phyloP scores from a whole-genome alignment of 768 basidiomycete genomes.

The Hericium rajendrae region DNA sequence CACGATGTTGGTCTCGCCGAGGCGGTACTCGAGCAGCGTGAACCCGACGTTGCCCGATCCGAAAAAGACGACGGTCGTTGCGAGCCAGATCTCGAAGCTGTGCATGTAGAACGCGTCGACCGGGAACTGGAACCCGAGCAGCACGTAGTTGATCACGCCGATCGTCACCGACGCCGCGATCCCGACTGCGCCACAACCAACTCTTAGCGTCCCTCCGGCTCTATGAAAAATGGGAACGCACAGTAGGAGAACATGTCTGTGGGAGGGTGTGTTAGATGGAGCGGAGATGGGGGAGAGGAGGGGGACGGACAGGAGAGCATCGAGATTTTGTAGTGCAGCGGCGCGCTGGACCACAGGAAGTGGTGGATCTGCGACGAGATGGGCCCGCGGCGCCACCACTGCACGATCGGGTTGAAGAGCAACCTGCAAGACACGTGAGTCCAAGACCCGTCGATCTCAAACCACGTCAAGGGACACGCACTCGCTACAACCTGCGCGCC shows the following conservation, averaged over 20 bases:
- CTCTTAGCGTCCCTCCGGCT: neutral
- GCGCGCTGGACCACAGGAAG: slow-evolving; percentile 62
- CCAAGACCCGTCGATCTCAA: neutral
- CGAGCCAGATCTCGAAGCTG: slow-evolving; percentile 74
- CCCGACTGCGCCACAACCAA: slow-evolving; percentile 24
- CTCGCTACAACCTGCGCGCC: slow-evolving; percentile 47
- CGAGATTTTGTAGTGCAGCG: slow-evolving; percentile 41
- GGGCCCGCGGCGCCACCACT: slow-evolving; percentile 76
- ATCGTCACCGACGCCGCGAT: slow-evolving; percentile 63
- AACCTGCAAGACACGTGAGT: slow-evolving; percentile 25
- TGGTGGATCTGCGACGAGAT: slow-evolving; percentile 69
- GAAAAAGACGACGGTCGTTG: slow-evolving; percentile 69
- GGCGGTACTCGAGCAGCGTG: slow-evolving; percentile 62
- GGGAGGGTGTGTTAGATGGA: neutral
- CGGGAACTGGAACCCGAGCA: slow-evolving; percentile 64
- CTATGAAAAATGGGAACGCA: slow-evolving; percentile 17
- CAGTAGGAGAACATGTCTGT: slow-evolving; percentile 45
- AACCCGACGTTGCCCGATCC: slow-evolving; percentile 66
- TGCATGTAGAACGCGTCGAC: slow-evolving; percentile 73
- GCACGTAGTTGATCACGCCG: slow-evolving; percentile 59
- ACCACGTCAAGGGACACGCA: neutral
- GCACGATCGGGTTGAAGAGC: slow-evolving; percentile 72
- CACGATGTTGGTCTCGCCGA: slow-evolving; percentile 34
- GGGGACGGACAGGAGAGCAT: slow-evolving; percentile 39
- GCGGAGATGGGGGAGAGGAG: neutral